Base-by-base conservation (phyloP, 2,329 filamentous ascomycete genomes). In the Grosmannia penicillata region DNA sequence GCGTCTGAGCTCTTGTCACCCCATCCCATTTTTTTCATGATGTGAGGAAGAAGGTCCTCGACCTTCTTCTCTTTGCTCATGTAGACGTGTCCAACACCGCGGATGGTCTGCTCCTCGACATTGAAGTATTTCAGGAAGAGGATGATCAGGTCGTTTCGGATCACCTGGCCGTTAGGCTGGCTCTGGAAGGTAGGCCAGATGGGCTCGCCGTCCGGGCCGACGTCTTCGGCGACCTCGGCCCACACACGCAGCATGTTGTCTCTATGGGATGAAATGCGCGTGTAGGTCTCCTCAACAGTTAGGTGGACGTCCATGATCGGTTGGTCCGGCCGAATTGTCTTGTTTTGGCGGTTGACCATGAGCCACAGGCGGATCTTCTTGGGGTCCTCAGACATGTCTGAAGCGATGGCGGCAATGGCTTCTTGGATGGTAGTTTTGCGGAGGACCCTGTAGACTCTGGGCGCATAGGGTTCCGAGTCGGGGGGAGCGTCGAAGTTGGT, bases 261-360 rank as follows among this genome's bases (percentile, higher is more conserved):
- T 61, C 84, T 54, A 66, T 68, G 62, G 14, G 79, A 62, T 2
- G 65, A 60, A 4, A 68, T 64, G 29, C 67, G 60, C 11, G 57
- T 54, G 46, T 63, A 72, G 0, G 65, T 62, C 41, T 95, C 86
- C 48, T 87, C 82, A 13, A 91, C 65, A 0, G 78, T 87, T 55
- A 84, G 80, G 6, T 78, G 70, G 2, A 75, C 61, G 51, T 93
- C 86, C 54, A 74, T 73, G 35, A 98, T 76, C 0, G 86, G 83
- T 42, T 84, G 78, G 53, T 98, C 91, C 0, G 93, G 91, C 15
- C 91, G 76, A 27, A 85, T 80, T 0, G 91, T 98, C 59, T 94
- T 95, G 56, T 98, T 98, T 56, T 98, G 91, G 10, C 91, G 80
- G 54, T 95, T 96, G 1, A 98, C 91, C 87, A 98, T 95, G 39